phyloP scores from a whole-genome alignment of 805 yeast genomes.

The Candida quercuum region DNA sequence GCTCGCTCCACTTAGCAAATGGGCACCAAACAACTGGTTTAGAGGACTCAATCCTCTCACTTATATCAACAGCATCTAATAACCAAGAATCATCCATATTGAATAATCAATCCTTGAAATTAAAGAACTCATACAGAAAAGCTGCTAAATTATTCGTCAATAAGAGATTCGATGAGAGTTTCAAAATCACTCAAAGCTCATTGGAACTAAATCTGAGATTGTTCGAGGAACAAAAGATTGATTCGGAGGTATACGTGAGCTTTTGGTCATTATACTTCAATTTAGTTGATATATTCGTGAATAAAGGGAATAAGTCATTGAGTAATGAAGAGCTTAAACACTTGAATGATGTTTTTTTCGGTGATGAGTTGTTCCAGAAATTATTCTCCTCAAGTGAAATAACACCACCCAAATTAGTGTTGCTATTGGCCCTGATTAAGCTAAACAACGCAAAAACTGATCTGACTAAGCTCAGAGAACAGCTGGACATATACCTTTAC shows the following conservation, averaged over 20 bases:
- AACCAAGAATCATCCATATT: background rate
- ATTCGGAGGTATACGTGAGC: slow-evolving; percentile 11
- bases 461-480: slow-evolving; percentile 11
- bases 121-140: slow-evolving; percentile 15
- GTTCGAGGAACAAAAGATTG: slow-evolving; percentile 10
- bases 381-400: slow-evolving; percentile 8
- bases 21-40: background rate
- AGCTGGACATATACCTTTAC: slow-evolving; percentile 18
- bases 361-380: slow-evolving; percentile 12
- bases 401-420: slow-evolving; percentile 17
- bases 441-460: slow-evolving; percentile 16
- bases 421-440: slow-evolving; percentile 18
- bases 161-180: slow-evolving; percentile 19
- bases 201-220: slow-evolving; percentile 7
- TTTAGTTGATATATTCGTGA: slow-evolving; percentile 20
- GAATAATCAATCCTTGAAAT: background rate
- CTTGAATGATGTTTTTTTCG: slow-evolving; percentile 4
- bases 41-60: background rate
- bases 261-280: slow-evolving; percentile 24
- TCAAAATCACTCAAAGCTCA: slow-evolving; percentile 3
- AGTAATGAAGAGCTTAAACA: slow-evolving; percentile 1
- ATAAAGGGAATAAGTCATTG: slow-evolving; percentile 6
- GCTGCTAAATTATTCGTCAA: slow-evolving; percentile 22
- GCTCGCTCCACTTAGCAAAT: background rate
- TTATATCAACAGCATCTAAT: background rate